A percentile compares a stretch with the other conserved stretches of the same genome.
Conservation (phyloP, 2,329 filamentous ascomycete genomes). For the Sclerotinia sclerotiorum region DNA sequence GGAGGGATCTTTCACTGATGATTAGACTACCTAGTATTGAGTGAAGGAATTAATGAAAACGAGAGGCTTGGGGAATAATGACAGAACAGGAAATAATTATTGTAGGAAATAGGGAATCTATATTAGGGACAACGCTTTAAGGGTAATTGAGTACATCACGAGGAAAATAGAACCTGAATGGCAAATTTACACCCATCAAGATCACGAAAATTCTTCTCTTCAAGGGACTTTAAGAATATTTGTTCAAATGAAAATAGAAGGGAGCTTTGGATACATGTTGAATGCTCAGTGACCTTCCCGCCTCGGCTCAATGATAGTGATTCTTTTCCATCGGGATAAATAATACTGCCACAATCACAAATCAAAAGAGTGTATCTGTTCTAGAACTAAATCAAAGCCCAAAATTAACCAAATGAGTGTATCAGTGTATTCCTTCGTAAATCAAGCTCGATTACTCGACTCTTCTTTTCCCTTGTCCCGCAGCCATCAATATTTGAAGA, state of each 20-base stretch:
- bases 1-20: constrained; percentile 9
- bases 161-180: background rate
- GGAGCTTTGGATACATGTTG: background rate
- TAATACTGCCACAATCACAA: background rate
- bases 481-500: background rate
- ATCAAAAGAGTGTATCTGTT: background rate
- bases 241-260: background rate
- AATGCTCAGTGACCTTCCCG: background rate
- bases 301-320: background rate
- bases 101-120: background rate
- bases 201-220: background rate
- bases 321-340: background rate
- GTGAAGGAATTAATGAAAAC: rapidly evolving
- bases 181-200: background rate
- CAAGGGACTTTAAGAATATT: background rate
- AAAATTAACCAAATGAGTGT: background rate
- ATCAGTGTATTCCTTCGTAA: background rate
- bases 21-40: background rate
- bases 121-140: background rate
- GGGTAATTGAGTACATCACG: background rate
- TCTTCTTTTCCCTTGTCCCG: background rate
- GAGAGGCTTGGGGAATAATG: background rate
- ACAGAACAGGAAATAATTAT: too few relatives aligned
- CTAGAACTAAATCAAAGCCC: background rate
- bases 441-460: background rate